phyloP scores from a whole-genome alignment of 108 stramenopile species.

The Licmophora abbreviata region DNA sequence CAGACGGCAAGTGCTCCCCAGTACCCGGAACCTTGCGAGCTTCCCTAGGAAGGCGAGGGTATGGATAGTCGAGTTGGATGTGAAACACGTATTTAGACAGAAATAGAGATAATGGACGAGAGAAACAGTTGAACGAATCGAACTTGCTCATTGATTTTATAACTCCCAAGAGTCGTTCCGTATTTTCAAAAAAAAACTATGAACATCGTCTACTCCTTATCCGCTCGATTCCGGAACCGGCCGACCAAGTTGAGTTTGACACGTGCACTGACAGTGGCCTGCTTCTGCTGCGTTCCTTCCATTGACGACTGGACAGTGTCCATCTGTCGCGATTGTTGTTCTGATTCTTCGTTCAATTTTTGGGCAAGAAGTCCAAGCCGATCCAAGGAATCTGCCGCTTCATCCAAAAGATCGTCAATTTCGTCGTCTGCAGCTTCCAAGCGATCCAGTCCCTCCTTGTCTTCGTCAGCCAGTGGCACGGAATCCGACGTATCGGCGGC shows the following conservation, averaged over 20 bases:
- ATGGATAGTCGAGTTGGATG: too few relatives aligned
- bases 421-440: neutral
- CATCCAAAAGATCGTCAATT: neutral
- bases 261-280: neutral
- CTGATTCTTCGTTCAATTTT: neutral
- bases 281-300: neutral
- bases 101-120: too few relatives aligned
- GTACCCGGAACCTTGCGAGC: neutral
- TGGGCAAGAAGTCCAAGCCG: neutral
- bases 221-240: too few relatives aligned
- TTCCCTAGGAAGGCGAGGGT: too few relatives aligned
- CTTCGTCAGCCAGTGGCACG: neutral
- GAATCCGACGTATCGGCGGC: neutral
- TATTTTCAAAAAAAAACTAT: too few relatives aligned
- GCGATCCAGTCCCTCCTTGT: neutral
- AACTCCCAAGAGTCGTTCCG: too few relatives aligned
- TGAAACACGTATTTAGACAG: too few relatives aligned
- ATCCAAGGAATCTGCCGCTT: neutral
- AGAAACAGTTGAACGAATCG: too few relatives aligned
- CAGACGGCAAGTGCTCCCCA: neutral
- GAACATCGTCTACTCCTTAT: too few relatives aligned
- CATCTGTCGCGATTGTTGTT: neutral
- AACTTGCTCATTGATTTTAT: too few relatives aligned
- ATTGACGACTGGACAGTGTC: neutral
- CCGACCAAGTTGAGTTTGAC: neutral